Evolutionary conservation across 2,329 filamentous ascomycete species (phyloP), one percentile per base, ranked within the genome.

Genomic region (Allantophomopsis cytisporea): DNA sequence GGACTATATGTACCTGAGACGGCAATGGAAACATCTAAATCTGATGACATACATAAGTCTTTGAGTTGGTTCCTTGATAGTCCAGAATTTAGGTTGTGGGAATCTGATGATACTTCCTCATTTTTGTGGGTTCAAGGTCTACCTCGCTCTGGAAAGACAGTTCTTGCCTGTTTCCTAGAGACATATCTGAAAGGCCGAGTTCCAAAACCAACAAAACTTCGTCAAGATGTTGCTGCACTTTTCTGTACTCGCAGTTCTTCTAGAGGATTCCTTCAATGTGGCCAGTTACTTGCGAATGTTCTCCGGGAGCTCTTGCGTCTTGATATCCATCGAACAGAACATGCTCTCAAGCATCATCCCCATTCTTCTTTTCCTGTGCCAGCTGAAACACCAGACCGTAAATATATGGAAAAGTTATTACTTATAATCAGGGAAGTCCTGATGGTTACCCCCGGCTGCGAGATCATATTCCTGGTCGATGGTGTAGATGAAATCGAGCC

Each of bases 1-100:
- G 7, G 18, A 20, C 18, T 20, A 20, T 4, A 20, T 7, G 18
- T 7, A 20, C 18, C 18, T 4, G 18, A 20, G 18, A 7, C 18
- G 18, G 31, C 31, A 13, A 32, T 15, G 31, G 31, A n/a, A n/a
- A n/a, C 15, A 5, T 32, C 31, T 15, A 32, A 15, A 15, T 4
- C 4, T 32, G 13, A 13, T 15, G 8, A 32, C 8, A 32, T 32
- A 32, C 31, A 8, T 8, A 13, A 13, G 8, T 32, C 31, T 32
- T 15, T 32, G 31, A 20, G 23, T 8, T 37, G 36, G 36, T 37
- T 37, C 13, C 23, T 37, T 20, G 36, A 37, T 28, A 37, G 36
- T 20, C 36, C 20, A 16, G 36, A 37, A 37, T 28, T 37, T 17
- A 37, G 13, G 18, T 3, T 13, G 4, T 37, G 36, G 36, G 15